Base-by-base conservation (phyloP, 2,329 filamentous ascomycete species). In the Helotiales sp. region DNA sequence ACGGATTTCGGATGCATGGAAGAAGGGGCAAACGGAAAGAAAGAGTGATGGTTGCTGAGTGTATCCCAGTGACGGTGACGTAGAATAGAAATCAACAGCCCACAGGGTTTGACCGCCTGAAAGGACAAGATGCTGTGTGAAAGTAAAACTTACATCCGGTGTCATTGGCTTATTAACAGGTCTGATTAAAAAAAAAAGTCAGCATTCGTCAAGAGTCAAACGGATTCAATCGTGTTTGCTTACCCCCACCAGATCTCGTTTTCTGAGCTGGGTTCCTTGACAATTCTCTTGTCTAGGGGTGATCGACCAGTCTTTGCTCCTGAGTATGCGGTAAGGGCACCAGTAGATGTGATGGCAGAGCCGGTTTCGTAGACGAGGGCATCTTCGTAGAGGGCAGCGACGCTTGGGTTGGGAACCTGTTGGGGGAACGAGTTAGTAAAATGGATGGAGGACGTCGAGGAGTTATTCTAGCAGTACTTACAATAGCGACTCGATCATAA, bases 91-190 rank as follows among this genome's bases (percentile, higher is more conserved):
- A n/a, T n/a, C 6, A 4, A 20, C 6, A 50, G 59, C 24, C 15
- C 24, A 30, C 13, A 20, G 17, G 22, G 17, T 6, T 20, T 22
- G 4, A 37, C 30, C 13, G 15, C 10, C 2, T 52, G 49, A 20
- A 47, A 28, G 7, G 11, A 50, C 22, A 43, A 55, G 40, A 34
- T 7, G 34, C 10, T 45, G 17, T 28, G 34, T 57, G 65, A 67
- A 66, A 64, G 37, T 24, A 45, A 54, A 54, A 66, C 92, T 89
- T 91, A 98, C 96, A 81, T 98, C 94, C 76, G 93, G 88, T 74
- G 89, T 90, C 96, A 99, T 99, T 79, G 95, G 92, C 89, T 98
- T 98, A 87, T 99, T 99, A 75, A 99, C 96, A 65, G 96, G 95
- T 77, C 76, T 76, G n/a, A n/a, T n/a, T n/a, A n/a, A n/a, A n/a